Evolutionary conservation across 306 rosid genomes (phyloP).

Genomic region (Rosa multiflora): DNA sequence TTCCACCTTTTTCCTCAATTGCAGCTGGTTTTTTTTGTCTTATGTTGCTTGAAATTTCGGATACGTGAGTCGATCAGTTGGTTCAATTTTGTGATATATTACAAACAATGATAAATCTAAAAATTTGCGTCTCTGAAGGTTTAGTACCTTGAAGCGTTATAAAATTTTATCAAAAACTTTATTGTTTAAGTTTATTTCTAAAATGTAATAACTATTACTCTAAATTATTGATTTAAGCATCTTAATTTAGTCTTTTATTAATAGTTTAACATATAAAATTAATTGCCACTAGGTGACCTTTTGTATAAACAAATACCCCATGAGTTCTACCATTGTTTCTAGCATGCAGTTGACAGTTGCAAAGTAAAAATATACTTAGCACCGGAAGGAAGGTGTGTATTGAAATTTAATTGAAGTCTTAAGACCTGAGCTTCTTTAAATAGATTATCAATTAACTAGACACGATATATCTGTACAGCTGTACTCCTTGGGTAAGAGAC

Average conservation of each 20-base stretch:
- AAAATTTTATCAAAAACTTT: too few relatives aligned
- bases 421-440: neutral
- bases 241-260: neutral
- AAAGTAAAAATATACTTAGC: neutral
- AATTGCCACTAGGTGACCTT: neutral
- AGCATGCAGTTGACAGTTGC: neutral
- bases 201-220: neutral
- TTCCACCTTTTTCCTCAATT: too few relatives aligned
- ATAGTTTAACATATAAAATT: neutral
- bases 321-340: neutral
- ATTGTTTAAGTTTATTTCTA: too few relatives aligned
- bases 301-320: neutral
- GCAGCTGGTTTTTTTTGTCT: too few relatives aligned
- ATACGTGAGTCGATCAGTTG: too few relatives aligned
- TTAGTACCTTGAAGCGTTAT: too few relatives aligned
- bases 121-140: too few relatives aligned
- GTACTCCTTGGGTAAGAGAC: neutral
- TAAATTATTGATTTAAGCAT: neutral
- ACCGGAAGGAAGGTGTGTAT: neutral
- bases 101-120: too few relatives aligned
- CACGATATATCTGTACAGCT: slow-evolving; percentile 1
- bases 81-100: too few relatives aligned
- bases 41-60: too few relatives aligned
- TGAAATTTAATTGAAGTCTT: neutral
- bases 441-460: too few relatives aligned